Conservation (phyloP, 1,139 yeast genomes). For the Pichia kudriavzevii region DNA sequence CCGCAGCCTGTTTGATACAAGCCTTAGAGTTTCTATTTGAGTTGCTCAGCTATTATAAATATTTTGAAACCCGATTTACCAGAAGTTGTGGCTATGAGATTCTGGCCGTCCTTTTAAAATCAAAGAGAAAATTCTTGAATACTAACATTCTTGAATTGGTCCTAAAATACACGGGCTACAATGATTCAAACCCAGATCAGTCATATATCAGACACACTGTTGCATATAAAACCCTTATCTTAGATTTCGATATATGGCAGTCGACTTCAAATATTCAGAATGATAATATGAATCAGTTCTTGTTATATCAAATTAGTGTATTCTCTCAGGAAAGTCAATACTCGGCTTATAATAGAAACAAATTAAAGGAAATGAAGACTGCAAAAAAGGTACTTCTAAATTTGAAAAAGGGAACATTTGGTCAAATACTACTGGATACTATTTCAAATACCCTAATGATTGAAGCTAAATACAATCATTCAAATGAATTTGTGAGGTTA, state of each 20-base stretch:
- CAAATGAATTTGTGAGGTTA: slow-evolving; percentile 33
- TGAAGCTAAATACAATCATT: slow-evolving; percentile 33
- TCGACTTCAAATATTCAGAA: slow-evolving; percentile 8
- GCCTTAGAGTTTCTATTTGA: slow-evolving; percentile 31
- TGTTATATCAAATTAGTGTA: slow-evolving; percentile 50
- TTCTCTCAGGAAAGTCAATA: slow-evolving; percentile 46
- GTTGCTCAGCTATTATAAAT: slow-evolving; percentile 25
- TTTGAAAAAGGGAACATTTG: slow-evolving; percentile 35
- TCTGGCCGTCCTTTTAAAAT: slow-evolving; percentile 33
- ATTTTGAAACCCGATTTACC: slow-evolving; percentile 32
- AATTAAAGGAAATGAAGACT: slow-evolving; percentile 46
- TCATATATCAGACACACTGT: slow-evolving; percentile 38
- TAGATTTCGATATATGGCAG: slow-evolving; percentile 48
- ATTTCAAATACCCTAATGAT: slow-evolving; percentile 32
- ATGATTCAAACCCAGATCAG: slow-evolving; percentile 32
- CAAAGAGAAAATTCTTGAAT: slow-evolving; percentile 28
- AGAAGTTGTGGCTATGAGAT: slow-evolving; percentile 36
- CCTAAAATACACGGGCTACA: slow-evolving; percentile 40
- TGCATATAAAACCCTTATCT: slow-evolving; percentile 39
- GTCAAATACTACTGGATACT: slow-evolving; percentile 30
- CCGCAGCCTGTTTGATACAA: too few relatives aligned
- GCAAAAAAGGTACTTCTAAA: slow-evolving; percentile 48
- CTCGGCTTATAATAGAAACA: slow-evolving; percentile 40
- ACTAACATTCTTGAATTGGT: slow-evolving; percentile 34
- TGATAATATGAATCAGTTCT: slow-evolving; percentile 38